Evolutionary conservation across 176 grass and related monocot genomes (phyloP), one percentile per base, ranked within the genome.

Genomic region (Elaeis guineensis): DNA sequence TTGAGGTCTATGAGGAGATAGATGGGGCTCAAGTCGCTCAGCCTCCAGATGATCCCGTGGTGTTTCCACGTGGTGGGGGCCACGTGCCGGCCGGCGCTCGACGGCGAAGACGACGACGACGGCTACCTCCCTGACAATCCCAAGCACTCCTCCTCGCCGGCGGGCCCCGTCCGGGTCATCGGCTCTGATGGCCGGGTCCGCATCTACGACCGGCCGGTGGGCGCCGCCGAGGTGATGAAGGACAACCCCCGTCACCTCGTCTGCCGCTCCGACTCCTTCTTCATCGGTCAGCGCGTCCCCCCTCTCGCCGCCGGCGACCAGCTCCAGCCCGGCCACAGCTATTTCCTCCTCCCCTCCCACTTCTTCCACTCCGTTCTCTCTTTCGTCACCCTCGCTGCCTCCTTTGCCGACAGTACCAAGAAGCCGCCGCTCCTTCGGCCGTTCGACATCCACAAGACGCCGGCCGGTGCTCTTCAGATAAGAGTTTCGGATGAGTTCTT

Each of bases 341-440:
- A 71, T 32, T 59, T 71, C 56, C 57, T 71, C 57, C 69, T 71
- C 57, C 69, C 69, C 57, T 21, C 69, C 49, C 57, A 61, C 49
- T 25, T 71, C 4, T 71, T 61, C 57, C 69, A 44, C 11, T 60
- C 69, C 22, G 17, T 35, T 21, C 69, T 71, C 57, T 71, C 69
- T 48, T 71, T 71, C 21, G 44, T 49, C 69, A 60, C 56, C 69
- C 69, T 71, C 48, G 69, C 57, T 57, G 57, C 69, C 17, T 71
- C 48, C 69, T 48, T 57, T 56, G 9, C 39, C 0, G 35, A 16
- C 17, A 60, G 44, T n/a, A 50, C 17, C 16, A 39, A 2, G 4
- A 16, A 18, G 53, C 9, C 30, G 28, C 19, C 29, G 11, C 25
- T 44, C 29, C 53, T 22, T 8, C 66, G 57, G 3, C 69, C 44